Conservation (phyloP, 2,329 filamentous ascomycete species). For the Cladosporium sp. region DNA sequence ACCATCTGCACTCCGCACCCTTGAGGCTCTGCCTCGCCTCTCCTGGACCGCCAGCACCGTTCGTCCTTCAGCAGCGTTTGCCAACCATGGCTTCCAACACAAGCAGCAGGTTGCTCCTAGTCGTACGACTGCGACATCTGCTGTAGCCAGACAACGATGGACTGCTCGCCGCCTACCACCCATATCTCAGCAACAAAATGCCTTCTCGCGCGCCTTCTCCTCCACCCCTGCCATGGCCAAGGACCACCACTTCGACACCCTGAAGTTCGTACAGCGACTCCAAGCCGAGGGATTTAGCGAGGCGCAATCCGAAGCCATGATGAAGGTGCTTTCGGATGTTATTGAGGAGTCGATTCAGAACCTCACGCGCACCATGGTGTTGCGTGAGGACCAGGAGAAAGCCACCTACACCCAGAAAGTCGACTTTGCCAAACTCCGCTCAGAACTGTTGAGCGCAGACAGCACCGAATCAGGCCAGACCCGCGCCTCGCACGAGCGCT, state of each 20-base stretch:
- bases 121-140: slow-evolving; percentile 17
- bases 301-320: slow-evolving; percentile 95
- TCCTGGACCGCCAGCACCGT: slow-evolving; percentile 39
- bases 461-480: slow-evolving; percentile 88
- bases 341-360: slow-evolving; percentile 99
- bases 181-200: slow-evolving; percentile 13
- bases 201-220: slow-evolving; percentile 59
- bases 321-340: slow-evolving; percentile 94
- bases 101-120: slow-evolving; percentile 6
- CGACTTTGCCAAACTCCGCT: slow-evolving; percentile 95
- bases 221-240: slow-evolving; percentile 62
- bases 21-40: slow-evolving; percentile 38
- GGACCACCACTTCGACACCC: slow-evolving; percentile 96
- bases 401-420: slow-evolving; percentile 83
- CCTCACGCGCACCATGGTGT: slow-evolving; percentile 94
- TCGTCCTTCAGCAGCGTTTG: slow-evolving; percentile 28
- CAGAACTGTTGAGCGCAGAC: slow-evolving; percentile 88
- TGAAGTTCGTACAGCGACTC: slow-evolving; percentile 92
- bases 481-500: slow-evolving; percentile 82
- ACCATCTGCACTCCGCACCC: slow-evolving; percentile 40
- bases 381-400: slow-evolving; percentile 87
- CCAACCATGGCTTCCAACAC: slow-evolving; percentile 23
- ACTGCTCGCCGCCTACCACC: slow-evolving; percentile 18
- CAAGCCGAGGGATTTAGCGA: slow-evolving; percentile 93
- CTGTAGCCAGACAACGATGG: slow-evolving; percentile 24